Conservation (phyloP, 352 stramenopile genomes). For the Globisporangium emineosum region DNA sequence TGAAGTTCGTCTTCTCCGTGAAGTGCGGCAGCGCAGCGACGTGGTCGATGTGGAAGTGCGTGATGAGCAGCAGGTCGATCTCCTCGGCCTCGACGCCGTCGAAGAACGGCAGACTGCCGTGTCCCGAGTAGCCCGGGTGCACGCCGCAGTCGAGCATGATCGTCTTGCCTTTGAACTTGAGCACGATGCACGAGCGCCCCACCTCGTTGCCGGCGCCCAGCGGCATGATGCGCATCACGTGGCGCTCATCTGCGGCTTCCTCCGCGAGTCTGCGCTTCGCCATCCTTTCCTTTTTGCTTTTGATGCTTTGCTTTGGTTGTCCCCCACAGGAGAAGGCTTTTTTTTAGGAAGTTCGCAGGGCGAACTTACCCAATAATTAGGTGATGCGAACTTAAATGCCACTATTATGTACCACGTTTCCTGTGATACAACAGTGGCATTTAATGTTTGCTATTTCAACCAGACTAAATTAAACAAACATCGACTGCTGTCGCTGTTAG, state of each 20-base stretch:
- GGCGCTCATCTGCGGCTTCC: slow-evolving; percentile 76
- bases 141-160: slow-evolving; percentile 95
- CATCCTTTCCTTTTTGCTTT: slow-evolving; percentile 26
- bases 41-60: slow-evolving; percentile 99
- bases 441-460: too few relatives aligned
- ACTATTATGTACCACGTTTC: too few relatives aligned
- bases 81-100: slow-evolving; percentile 94
- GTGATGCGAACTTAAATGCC: too few relatives aligned
- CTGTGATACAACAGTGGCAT: too few relatives aligned
- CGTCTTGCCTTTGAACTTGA: slow-evolving; percentile 99
- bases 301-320: neutral
- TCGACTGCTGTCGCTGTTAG: too few relatives aligned
- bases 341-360: too few relatives aligned
- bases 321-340: neutral
- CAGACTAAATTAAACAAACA: too few relatives aligned
- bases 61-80: slow-evolving; percentile 98
- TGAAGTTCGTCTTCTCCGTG: slow-evolving; percentile 98
- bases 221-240: slow-evolving; percentile 93
- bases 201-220: slow-evolving; percentile 99
- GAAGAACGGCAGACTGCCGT: slow-evolving; percentile 98
- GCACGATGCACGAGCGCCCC: slow-evolving; percentile 98
- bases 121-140: slow-evolving; percentile 92
- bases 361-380: too few relatives aligned
- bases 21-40: slow-evolving; percentile 98
- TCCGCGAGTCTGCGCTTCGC: slow-evolving; percentile 74